Conservation (phyloP, 129 eudicot genomes). For the Silybum marianum region DNA sequence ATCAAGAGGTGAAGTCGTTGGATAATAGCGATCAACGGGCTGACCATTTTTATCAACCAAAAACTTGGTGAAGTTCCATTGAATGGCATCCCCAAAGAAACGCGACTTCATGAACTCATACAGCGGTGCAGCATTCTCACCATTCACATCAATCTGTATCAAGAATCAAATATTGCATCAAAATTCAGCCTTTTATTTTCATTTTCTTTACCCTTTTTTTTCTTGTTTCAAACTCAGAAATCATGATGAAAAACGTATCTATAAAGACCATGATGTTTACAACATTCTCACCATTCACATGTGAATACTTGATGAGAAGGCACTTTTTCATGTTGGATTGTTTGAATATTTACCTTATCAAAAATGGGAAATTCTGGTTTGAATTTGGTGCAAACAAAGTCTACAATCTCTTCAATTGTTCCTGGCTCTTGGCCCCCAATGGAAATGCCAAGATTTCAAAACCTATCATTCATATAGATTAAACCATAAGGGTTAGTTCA, state of each 20-base stretch:
- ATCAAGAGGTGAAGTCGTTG: conserved; percentile 92
- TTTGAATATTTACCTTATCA: conserved; percentile 56
- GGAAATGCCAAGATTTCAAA: conserved; percentile 92
- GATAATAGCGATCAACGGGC: conserved; percentile 78
- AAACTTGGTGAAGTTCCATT: conserved; percentile 94
- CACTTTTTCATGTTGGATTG: not conserved
- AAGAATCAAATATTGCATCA: conserved; percentile 9
- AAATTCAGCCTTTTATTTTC: not conserved
- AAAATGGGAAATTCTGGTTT: conserved; percentile 88
- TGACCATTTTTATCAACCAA: conserved; percentile 75
- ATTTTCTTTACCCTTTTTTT: not conserved
- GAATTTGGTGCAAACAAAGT: conserved; percentile 85
- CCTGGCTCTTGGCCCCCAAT: conserved; percentile 91
- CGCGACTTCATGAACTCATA: conserved; percentile 76
- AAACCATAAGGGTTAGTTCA: not conserved
- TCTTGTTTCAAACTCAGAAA: not conserved
- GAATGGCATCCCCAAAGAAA: conserved; percentile 72
- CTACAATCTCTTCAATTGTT: conserved; percentile 65
- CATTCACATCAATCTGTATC: conserved; percentile 81
- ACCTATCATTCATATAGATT: conserved; percentile 44
- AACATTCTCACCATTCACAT: not conserved
- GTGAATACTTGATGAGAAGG: not conserved
- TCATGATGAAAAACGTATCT: not conserved
- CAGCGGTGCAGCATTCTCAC: conserved; percentile 66
- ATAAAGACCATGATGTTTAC: too few relatives aligned